Conservation (phyloP, 257 asterid species). For the Plantago ovata region DNA sequence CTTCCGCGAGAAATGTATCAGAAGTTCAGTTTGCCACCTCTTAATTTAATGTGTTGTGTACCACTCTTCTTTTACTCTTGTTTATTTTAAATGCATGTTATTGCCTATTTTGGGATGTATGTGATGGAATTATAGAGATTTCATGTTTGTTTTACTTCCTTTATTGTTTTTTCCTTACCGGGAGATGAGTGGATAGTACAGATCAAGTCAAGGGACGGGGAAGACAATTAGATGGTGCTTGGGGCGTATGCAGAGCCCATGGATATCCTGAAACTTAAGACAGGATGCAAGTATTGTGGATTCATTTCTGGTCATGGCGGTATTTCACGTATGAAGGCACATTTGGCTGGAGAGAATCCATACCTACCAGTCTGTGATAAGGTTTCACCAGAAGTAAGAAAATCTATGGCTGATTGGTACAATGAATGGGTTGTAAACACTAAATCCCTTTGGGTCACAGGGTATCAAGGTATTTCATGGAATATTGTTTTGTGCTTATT, state of each 20-base stretch:
- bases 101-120: no score
- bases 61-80: no score
- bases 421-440: constrained; percentile 34
- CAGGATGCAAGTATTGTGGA: constrained; percentile 52
- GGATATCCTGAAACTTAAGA: constrained; percentile 40
- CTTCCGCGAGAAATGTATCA: no score
- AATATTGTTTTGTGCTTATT: no score
- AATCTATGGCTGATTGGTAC: constrained; percentile 43
- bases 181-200: constrained; percentile 23
- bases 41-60: no score
- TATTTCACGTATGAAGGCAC: constrained; percentile 61
- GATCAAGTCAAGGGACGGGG: constrained; percentile 39
- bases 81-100: no score
- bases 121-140: neutral
- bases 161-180: constrained; percentile 12
- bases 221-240: constrained; percentile 41
- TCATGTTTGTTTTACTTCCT: constrained; percentile 7
- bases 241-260: constrained; percentile 51
- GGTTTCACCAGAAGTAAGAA: constrained; percentile 41
- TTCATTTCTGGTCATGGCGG: constrained; percentile 52
- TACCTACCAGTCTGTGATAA: constrained; percentile 39
- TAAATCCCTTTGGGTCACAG: constrained; percentile 41
- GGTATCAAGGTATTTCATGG: constrained; percentile 32
- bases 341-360: constrained; percentile 51
- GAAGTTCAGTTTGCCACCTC: no score